Evolutionary conservation across 1,284 basidiomycete species (phyloP).

Genomic region (Fomitiporia mediterranea): DNA sequence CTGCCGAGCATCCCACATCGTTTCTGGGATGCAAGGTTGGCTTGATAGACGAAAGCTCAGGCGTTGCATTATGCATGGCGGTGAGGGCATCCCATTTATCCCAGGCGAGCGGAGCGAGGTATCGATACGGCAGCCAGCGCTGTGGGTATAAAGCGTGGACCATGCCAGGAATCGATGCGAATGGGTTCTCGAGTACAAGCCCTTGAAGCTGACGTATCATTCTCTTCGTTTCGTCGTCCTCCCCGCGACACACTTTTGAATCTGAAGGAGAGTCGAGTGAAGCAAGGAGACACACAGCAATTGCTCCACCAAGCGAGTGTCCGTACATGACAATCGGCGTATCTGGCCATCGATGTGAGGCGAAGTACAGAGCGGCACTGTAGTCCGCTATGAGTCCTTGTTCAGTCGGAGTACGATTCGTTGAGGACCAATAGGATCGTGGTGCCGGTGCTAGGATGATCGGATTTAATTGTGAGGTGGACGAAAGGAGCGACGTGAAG

Average conservation of each 20-base stretch:
- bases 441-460: slow-evolving; percentile 36
- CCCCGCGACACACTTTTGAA: no score
- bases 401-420: slow-evolving; percentile 33
- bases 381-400: slow-evolving; percentile 40
- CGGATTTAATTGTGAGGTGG: slow-evolving; percentile 16
- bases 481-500: slow-evolving; percentile 34
- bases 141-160: slow-evolving; percentile 45
- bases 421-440: slow-evolving; percentile 41
- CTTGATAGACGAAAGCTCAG: not conserved
- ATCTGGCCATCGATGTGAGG: slow-evolving; percentile 30
- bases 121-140: slow-evolving; percentile 45
- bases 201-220: slow-evolving; percentile 29
- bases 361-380: slow-evolving; percentile 30
- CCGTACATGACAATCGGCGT: slow-evolving; percentile 41
- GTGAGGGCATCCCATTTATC: slow-evolving; percentile 45
- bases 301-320: slow-evolving; percentile 46
- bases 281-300: slow-evolving; percentile 37
- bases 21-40: slow-evolving; percentile 22
- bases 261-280: slow-evolving; percentile 12
- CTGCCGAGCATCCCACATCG: slow-evolving; percentile 19
- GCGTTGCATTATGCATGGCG: slow-evolving; percentile 24
- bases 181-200: slow-evolving; percentile 47
- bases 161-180: slow-evolving; percentile 47
- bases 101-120: slow-evolving; percentile 39
- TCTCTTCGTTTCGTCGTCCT: slow-evolving; percentile 15